These are phyloP conservation scores for Kockiozyma suomiensis DNA, from an alignment of 805 yeast species.

Conservation along the genomic window DNA sequence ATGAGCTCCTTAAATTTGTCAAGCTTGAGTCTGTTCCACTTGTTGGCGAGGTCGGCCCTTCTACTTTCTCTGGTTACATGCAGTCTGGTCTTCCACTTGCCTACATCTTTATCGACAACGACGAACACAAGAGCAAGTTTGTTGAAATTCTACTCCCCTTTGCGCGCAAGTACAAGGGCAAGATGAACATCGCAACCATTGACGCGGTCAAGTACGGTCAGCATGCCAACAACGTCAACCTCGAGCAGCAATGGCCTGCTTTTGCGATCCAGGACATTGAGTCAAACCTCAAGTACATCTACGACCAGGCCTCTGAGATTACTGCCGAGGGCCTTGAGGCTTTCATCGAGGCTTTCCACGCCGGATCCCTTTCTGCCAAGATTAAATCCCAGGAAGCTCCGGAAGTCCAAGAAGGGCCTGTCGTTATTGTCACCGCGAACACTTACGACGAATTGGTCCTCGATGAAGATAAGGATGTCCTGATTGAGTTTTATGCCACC, in stretches of 20 bases:
- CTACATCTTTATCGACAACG: conserved; percentile 78
- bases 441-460: conserved; percentile 72
- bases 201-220: conserved; percentile 78
- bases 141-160: conserved; percentile 57
- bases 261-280: conserved; percentile 79
- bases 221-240: conserved; percentile 84
- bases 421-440: conserved; percentile 77
- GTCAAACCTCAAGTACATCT: conserved; percentile 74
- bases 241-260: conserved; percentile 85
- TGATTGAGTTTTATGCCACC: conserved; percentile 77
- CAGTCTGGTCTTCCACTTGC: conserved; percentile 75
- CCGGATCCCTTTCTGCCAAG: conserved; percentile 68
- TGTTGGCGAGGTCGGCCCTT: conserved; percentile 84
- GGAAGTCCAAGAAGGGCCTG: conserved; percentile 69
- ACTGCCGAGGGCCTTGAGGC: conserved; percentile 57
- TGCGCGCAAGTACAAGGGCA: conserved; percentile 77
- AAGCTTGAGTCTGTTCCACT: conserved; percentile 71
- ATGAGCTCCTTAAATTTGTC: conserved; percentile 53
- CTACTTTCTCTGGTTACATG: conserved; percentile 75
- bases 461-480: conserved; percentile 67
- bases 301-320: conserved; percentile 59
- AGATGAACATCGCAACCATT: conserved; percentile 82
- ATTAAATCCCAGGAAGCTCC: conserved; percentile 88
- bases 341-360: conserved; percentile 64
- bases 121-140: conserved; percentile 64